These are phyloP conservation scores for Elongisporangium prolatum DNA, from an alignment of 352 stramenopile genomes.

Conservation along the genomic window DNA sequence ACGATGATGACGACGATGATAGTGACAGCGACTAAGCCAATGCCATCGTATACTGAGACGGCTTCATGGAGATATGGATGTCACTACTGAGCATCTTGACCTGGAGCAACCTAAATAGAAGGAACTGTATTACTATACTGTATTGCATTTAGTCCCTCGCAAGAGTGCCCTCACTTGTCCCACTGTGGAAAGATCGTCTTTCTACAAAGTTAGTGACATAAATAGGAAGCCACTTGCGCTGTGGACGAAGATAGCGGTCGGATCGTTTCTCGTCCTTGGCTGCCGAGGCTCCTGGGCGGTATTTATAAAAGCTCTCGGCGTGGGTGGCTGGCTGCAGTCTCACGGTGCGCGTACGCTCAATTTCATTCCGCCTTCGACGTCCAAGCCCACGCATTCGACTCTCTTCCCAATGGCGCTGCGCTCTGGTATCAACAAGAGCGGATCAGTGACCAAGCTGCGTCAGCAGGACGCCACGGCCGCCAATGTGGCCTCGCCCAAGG, in stretches of 20 bases:
- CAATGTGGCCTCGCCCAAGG: constrained; percentile 78
- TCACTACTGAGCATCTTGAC: too few species aligned
- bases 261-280: background rate
- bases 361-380: constrained; percentile 1
- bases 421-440: constrained; percentile 29
- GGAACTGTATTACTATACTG: too few species aligned
- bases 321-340: constrained; percentile 12
- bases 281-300: background rate
- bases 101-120: too few species aligned
- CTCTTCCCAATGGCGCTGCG: constrained; percentile 33
- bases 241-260: background rate
- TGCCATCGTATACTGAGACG: background rate
- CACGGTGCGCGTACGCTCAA: background rate
- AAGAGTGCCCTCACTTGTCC: background rate
- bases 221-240: background rate
- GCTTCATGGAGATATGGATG: background rate
- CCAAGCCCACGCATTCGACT: background rate
- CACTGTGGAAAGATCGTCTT: background rate
- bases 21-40: constrained; percentile 39
- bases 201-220: background rate
- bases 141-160: background rate
- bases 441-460: constrained; percentile 48
- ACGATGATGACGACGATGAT: constrained; percentile 49
- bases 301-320: background rate
- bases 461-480: constrained; percentile 53